phyloP scores from a whole-genome alignment of 805 yeast species.

The Tetrapisispora nanseiensis region DNA sequence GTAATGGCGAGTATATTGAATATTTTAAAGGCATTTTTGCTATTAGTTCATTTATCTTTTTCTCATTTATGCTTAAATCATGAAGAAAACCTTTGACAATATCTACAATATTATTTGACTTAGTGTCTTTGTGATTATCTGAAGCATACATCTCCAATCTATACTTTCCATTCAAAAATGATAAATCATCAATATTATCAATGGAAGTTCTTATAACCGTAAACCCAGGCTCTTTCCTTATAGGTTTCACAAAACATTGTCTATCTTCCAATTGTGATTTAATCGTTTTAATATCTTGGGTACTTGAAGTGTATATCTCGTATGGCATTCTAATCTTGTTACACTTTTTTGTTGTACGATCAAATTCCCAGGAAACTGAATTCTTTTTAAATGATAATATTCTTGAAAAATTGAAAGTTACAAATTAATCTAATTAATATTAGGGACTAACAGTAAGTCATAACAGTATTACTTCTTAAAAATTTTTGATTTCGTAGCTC shows the following conservation, averaged over 20 bases:
- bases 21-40: conserved; percentile 34
- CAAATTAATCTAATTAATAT: too few relatives aligned
- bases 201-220: conserved; percentile 19
- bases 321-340: conserved; percentile 17
- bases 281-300: conserved; percentile 13
- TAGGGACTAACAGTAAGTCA: too few relatives aligned
- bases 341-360: too few relatives aligned
- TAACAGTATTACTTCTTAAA: too few relatives aligned
- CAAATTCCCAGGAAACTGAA: too few relatives aligned
- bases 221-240: conserved; percentile 8
- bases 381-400: too few relatives aligned
- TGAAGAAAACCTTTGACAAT: not conserved
- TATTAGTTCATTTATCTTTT: conserved; percentile 6
- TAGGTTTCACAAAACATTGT: conserved; percentile 19
- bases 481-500: too few relatives aligned
- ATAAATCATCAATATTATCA: conserved; percentile 3
- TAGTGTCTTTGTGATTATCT: not conserved
- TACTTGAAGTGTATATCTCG: conserved; percentile 15
- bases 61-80: not conserved
- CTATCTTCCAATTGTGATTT: conserved; percentile 17
- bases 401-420: too few relatives aligned
- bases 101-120: not conserved
- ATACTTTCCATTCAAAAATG: conserved; percentile 2
- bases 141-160: conserved; percentile 6
- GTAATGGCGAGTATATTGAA: conserved; percentile 58